Evolutionary conservation across 2,329 filamentous ascomycete species (phyloP).

Genomic region (Sclerotiophoma versabilis): DNA sequence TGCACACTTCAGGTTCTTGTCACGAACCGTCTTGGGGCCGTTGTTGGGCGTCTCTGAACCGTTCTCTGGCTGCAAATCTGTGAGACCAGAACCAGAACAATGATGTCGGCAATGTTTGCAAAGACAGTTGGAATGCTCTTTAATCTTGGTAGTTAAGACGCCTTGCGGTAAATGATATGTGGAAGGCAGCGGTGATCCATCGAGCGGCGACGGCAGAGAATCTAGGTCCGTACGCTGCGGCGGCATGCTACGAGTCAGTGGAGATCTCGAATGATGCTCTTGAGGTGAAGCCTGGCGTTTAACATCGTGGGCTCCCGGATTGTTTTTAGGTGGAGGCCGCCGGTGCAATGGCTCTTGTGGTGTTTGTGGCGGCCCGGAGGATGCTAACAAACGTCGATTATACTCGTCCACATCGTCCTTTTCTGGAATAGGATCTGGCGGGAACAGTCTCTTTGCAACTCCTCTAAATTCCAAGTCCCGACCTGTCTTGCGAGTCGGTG

Average conservation of each 20-base stretch:
- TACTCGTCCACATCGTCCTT: background rate
- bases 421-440: conserved; percentile 1
- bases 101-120: background rate
- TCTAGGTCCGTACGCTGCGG: background rate
- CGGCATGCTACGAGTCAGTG: background rate
- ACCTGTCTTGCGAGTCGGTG: conserved; percentile 5
- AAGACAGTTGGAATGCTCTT: background rate
- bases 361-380: background rate
- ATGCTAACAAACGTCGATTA: background rate
- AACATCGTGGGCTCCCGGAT: background rate
- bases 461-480: conserved; percentile 6
- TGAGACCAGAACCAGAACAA: background rate
- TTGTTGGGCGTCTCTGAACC: background rate
- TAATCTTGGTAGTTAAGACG: background rate
- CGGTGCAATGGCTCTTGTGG: background rate
- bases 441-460: conserved; percentile 9
- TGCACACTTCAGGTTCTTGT: background rate
- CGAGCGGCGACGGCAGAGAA: conserved; percentile 1
- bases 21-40: background rate
- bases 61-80: no score
- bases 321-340: background rate
- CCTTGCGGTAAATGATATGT: background rate
- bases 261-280: background rate
- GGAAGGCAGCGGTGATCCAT: conserved; percentile 7
- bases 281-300: background rate